phyloP scores from a whole-genome alignment of 306 rosid genomes.

The Phaseolus lunatus region DNA sequence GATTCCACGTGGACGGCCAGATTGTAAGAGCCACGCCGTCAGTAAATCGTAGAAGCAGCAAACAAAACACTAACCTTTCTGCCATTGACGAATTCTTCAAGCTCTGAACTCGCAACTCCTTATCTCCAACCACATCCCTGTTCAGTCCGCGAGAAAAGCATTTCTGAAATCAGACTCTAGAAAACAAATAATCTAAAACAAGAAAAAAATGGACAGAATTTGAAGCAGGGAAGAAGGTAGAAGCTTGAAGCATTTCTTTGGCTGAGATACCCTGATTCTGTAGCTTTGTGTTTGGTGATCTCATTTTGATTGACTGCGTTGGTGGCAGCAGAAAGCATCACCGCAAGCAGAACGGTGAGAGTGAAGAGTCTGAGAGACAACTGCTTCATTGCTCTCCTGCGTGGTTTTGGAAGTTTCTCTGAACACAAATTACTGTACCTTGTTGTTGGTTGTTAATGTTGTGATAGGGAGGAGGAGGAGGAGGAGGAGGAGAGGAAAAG shows the following conservation, averaged over 20 bases:
- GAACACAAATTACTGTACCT: not conserved
- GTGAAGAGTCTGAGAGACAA: conserved; percentile 42
- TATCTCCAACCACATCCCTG: conserved; percentile 56
- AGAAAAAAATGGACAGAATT: conserved; percentile 5
- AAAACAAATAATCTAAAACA: not conserved
- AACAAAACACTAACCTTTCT: conserved; percentile 59
- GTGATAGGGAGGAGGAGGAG: conserved; percentile 23
- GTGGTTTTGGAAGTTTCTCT: not conserved
- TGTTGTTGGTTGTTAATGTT: conserved; percentile 2
- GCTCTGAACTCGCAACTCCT: conserved; percentile 56
- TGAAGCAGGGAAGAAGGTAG: conserved; percentile 30
- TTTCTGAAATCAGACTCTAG: conserved; percentile 31
- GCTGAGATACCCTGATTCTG: conserved; percentile 55
- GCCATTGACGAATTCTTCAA: conserved; percentile 74
- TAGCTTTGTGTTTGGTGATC: not conserved
- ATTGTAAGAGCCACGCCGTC: not conserved
- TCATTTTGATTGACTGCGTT: conserved; percentile 44
- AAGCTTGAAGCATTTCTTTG: not conserved
- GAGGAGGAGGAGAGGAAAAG: conserved; percentile 34
- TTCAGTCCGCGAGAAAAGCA: not conserved
- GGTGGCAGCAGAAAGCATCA: conserved; percentile 44
- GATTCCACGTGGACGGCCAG: conserved; percentile 35
- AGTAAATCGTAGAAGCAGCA: not conserved
- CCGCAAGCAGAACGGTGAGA: conserved; percentile 37
- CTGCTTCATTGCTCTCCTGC: conserved; percentile 58